Evolutionary conservation across 306 rosid genomes (phyloP), one percentile per base, ranked within the genome.

Genomic region (Dalbergia cochinchinensis): DNA sequence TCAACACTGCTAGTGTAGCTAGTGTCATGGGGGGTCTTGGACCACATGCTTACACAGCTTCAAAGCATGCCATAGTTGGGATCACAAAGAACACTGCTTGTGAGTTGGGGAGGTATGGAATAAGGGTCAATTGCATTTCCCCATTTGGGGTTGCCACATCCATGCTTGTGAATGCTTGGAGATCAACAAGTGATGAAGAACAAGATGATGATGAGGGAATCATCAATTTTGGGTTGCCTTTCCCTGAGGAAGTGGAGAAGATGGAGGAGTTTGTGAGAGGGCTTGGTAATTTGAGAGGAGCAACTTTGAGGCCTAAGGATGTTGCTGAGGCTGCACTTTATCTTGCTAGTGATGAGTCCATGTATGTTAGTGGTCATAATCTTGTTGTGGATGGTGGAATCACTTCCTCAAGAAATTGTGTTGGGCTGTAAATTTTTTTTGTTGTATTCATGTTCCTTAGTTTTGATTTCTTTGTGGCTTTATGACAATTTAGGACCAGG

Each of bases 111-210:
- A 84, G 79, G 45, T 83, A 82, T 61, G 98, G 98, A 22, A 89
- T 94, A 9, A 81, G 98, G 60, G 96, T 94, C 1, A 94, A 94
- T 57, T 92, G 94, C 71, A 85, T 94, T 62, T 94, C 98, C 1
- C 98, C 98, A 3, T 94, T 94, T 47, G 98, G 97, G 18, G 97
- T 94, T 22, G 98, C 98, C 15, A 94, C 98, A 8, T 71, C 97
- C 11, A 91, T 94, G 97, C 88, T 92, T 6, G 93, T 94, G 39
- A 89, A 89, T 51, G 97, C 94, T 5, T 91, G 97, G 97, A 83
- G 93, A 55, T 6, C 41, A 37, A 54, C 13, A 4, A 20, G 22
- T 4, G 86, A 57, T 1, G 93, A 68, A 0, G 87, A 73, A 3
- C 31, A 26, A 26, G 31, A 67, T 0, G 88, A 15, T 5, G 84